Percentiles rank a stretch among this genome's conserved stretches.
Conservation (phyloP, 2,329 filamentous ascomycete species). For the Cladophialophora immunda region DNA sequence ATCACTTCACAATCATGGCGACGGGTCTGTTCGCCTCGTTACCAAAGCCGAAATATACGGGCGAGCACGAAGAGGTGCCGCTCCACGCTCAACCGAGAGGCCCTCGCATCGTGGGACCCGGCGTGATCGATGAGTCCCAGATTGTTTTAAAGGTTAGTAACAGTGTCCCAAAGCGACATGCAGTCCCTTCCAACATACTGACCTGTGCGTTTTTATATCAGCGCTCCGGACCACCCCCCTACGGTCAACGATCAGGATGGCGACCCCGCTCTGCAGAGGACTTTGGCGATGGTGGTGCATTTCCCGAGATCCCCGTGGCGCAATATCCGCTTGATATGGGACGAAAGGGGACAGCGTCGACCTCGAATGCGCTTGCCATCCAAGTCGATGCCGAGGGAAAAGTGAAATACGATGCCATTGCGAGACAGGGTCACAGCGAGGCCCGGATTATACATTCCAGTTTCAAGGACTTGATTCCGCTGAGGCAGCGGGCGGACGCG, state of each 20-base stretch:
- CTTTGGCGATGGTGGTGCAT: slow-evolving; percentile 94
- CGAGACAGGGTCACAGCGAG: slow-evolving; percentile 84
- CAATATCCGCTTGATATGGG: slow-evolving; percentile 98
- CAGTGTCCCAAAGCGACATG: background rate
- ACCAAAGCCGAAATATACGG: slow-evolving; percentile 89
- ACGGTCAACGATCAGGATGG: slow-evolving; percentile 89
- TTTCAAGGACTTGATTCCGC: slow-evolving; percentile 95
- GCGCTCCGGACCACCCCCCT: slow-evolving; percentile 84
- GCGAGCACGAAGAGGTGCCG: slow-evolving; percentile 84
- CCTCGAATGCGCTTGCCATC: slow-evolving; percentile 87
- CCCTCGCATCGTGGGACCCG: slow-evolving; percentile 80
- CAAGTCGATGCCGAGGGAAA: slow-evolving; percentile 92
- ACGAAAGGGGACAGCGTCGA: slow-evolving; percentile 70
- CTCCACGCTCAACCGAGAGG: slow-evolving; percentile 77
- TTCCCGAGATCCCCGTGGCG: slow-evolving; percentile 90
- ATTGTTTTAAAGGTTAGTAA: slow-evolving; percentile 74
- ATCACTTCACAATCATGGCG: slow-evolving; percentile 46
- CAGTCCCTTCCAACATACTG: slow-evolving; percentile 9
- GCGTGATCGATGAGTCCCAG: slow-evolving; percentile 83
- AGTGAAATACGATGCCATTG: slow-evolving; percentile 96
- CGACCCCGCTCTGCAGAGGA: slow-evolving; percentile 87
- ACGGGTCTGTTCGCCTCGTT: slow-evolving; percentile 80
- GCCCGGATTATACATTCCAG: slow-evolving; percentile 88
- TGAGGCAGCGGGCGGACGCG: slow-evolving; percentile 90
- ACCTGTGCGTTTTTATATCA: slow-evolving; percentile 46